Evolutionary conservation across 2,329 filamentous ascomycete genomes (phyloP).

Genomic region (Sclerotinia nivalis): DNA sequence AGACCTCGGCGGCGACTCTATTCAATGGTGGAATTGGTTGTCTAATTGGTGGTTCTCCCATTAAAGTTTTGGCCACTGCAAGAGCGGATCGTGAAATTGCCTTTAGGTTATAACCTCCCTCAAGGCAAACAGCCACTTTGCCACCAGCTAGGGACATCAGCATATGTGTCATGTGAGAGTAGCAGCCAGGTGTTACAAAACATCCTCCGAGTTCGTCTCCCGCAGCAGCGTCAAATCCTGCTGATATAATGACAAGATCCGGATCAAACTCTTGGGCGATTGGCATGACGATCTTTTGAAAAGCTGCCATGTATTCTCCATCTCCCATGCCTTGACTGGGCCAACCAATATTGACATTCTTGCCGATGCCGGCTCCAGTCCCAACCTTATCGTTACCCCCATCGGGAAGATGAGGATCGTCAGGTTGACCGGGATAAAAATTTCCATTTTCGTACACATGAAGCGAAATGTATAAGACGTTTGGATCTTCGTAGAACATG

Average conservation of each 20-base stretch:
- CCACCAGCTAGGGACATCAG: conserved; percentile 91
- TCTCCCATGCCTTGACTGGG: conserved; percentile 82
- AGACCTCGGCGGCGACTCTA: conserved; percentile 55
- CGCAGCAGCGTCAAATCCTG: conserved; percentile 92
- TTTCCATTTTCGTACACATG: conserved; percentile 82
- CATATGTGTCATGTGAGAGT: conserved; percentile 99
- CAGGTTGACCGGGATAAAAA: conserved; percentile 78
- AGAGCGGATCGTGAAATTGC: conserved; percentile 93
- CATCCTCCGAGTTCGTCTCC: conserved; percentile 92
- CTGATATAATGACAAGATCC: conserved; percentile 91
- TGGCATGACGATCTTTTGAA: conserved; percentile 95
- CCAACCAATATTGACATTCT: conserved; percentile 69
- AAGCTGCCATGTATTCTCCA: conserved; percentile 94
- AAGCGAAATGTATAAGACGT: conserved; percentile 91
- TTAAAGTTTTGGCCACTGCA: conserved; percentile 86
- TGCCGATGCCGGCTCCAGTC: conserved; percentile 55
- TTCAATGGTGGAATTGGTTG: conserved; percentile 59
- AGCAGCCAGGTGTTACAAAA: conserved; percentile 86
- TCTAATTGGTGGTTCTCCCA: conserved; percentile 84
- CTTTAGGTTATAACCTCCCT: conserved; percentile 91
- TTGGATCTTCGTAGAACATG: conserved; percentile 92
- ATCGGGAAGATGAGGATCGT: conserved; percentile 61
- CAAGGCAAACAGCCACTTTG: conserved; percentile 87
- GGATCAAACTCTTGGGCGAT: conserved; percentile 92
- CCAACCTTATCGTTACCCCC: conserved; percentile 63